phyloP scores from a whole-genome alignment of 768 basidiomycete genomes.

The Psilocybe tampanensis region DNA sequence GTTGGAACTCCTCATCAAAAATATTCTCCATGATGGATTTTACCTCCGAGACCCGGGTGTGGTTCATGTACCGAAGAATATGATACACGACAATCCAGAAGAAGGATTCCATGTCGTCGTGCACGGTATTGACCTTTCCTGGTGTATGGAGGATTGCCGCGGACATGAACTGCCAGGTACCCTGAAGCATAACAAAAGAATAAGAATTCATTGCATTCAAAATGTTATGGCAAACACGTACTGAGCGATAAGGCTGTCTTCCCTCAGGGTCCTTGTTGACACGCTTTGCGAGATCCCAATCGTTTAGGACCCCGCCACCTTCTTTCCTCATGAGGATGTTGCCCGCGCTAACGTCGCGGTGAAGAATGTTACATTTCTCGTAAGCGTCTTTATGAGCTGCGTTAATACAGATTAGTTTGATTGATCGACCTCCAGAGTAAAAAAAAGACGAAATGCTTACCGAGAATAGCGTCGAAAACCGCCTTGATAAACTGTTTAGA shows the following conservation, averaged over 20 bases:
- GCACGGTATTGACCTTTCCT: background rate
- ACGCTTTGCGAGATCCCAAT: background rate
- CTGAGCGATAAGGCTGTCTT: background rate
- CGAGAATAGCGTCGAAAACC: background rate
- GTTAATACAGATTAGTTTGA: background rate
- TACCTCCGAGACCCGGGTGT: background rate
- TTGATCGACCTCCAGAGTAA: too few relatives aligned
- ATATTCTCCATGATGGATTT: too few relatives aligned
- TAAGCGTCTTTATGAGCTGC: background rate
- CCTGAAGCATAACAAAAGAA: background rate
- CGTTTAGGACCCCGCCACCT: background rate
- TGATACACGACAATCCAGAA: background rate
- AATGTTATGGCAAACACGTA: background rate
- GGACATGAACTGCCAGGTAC: slow-evolving; percentile 1
- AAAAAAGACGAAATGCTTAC: background rate
- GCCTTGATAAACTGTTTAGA: background rate
- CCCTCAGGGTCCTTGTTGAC: background rate
- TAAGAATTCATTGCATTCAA: too few relatives aligned
- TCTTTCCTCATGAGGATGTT: background rate
- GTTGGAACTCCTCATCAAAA: too few relatives aligned
- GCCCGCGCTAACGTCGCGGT: background rate
- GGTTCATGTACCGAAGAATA: background rate
- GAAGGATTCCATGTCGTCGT: background rate
- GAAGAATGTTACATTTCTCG: background rate
- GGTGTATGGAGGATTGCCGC: background rate